These are phyloP conservation scores for Trichoderma sp. DNA, from an alignment of 2,329 filamentous ascomycete species.

Conservation along the genomic window DNA sequence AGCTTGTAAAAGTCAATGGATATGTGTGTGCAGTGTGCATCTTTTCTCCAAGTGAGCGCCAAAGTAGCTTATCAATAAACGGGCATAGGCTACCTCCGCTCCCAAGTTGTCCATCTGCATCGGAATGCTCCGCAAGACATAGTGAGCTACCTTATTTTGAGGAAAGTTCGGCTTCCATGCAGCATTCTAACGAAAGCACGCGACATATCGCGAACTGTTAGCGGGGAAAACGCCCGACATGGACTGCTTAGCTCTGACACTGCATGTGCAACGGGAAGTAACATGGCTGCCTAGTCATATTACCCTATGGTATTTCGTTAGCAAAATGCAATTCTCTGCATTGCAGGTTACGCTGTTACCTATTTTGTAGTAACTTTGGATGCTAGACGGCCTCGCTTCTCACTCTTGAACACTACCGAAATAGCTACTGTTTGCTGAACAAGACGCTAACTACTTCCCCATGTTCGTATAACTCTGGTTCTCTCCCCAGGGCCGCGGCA, in stretches of 20 bases:
- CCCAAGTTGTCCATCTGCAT: not conserved
- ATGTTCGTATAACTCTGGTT: not conserved
- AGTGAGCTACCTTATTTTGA: not conserved
- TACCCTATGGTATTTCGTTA: not conserved
- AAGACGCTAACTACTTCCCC: not conserved
- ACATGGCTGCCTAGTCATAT: not conserved
- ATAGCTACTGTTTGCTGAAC: not conserved
- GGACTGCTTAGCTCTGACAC: not conserved
- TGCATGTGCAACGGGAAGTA: not conserved
- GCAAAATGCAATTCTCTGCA: not conserved
- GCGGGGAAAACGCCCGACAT: not conserved
- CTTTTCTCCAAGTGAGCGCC: not conserved
- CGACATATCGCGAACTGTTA: not conserved
- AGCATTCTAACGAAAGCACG: not conserved
- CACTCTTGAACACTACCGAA: not conserved
- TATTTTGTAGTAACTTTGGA: not conserved
- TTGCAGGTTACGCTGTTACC: not conserved
- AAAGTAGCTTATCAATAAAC: not conserved
- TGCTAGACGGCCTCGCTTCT: not conserved
- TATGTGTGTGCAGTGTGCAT: too few species aligned
- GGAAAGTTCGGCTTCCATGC: not conserved
- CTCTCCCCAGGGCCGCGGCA: not conserved
- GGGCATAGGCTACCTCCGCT: not conserved
- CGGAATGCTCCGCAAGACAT: not conserved
- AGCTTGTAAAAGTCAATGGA: too few species aligned